A percentile compares a stretch with the other conserved stretches of the same genome.
Conservation (phyloP, 805 yeast genomes). For the Debaryomyces prosopidis region DNA sequence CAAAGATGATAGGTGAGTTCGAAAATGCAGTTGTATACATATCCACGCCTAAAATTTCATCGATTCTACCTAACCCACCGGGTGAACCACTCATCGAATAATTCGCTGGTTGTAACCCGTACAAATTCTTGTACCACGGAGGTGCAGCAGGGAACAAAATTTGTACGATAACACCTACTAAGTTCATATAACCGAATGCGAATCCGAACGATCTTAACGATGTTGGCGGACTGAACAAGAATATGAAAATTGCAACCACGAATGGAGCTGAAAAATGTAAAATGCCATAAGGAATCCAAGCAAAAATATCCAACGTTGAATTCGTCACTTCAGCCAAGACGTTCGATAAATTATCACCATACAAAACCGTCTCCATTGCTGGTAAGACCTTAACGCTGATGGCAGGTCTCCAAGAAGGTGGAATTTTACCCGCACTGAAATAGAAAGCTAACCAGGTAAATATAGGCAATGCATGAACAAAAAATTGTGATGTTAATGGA, state of each 20-base stretch:
- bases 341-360: slow-evolving; percentile 86
- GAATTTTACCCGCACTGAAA: slow-evolving; percentile 74
- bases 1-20: slow-evolving; percentile 90
- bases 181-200: slow-evolving; percentile 93
- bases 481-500: slow-evolving; percentile 83
- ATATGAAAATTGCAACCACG: slow-evolving; percentile 73
- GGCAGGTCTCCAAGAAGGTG: slow-evolving; percentile 77
- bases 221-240: slow-evolving; percentile 90
- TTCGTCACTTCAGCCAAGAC: slow-evolving; percentile 74
- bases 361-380: slow-evolving; percentile 85
- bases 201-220: slow-evolving; percentile 80
- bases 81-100: slow-evolving; percentile 92
- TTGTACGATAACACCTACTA: slow-evolving; percentile 82
- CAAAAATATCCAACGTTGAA: slow-evolving; percentile 71
- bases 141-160: slow-evolving; percentile 91
- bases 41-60: slow-evolving; percentile 71
- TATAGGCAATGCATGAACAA: slow-evolving; percentile 79
- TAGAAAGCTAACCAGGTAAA: slow-evolving; percentile 83
- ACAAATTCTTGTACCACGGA: slow-evolving; percentile 89
- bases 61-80: slow-evolving; percentile 92
- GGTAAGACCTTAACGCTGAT: slow-evolving; percentile 87
- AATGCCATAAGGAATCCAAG: slow-evolving; percentile 95
- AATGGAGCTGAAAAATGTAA: slow-evolving; percentile 91
- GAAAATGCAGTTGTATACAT: slow-evolving; percentile 80
- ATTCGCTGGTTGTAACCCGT: slow-evolving; percentile 88